Evolutionary conservation across 2,329 filamentous ascomycete genomes (phyloP), one percentile per base, ranked within the genome.

Genomic region (Trichophyton equinum): DNA sequence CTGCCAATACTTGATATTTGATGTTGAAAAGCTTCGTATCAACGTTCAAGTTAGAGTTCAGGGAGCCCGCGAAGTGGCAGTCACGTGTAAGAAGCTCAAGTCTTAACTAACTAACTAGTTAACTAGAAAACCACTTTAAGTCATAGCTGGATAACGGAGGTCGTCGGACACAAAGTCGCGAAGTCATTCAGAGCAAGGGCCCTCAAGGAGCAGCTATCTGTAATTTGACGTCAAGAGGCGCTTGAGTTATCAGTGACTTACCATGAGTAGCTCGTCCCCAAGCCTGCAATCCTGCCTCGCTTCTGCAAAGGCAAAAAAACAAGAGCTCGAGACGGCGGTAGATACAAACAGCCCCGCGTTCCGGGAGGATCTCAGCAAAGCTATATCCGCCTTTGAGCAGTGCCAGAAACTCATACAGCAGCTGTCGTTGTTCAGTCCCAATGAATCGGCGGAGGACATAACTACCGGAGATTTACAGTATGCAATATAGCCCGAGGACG

Each of bases 371-470:
- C 80, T 96, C 66, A 77, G 78, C 62, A 75, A 79, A 44, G 83
- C 88, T 46, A 83, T 95, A 67, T 75, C 81, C 64, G 81, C 84
- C 59, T 92, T 95, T 75, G 79, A 87, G 68, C 79, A 87, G 72
- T 91, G 88, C 72, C 79, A 87, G 62, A 78, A 82, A 62, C 82
- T 88, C 61, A 83, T 89, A 65, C 79, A 83, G 65, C 80, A 84
- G 62, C 79, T 94, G 27, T 86, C 88, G 0, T 79, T 99, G 59
- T 97, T 97, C 81, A 96, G 90, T 67, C 80, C 85, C 40, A 99
- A 99, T 74, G 94, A 99, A 74, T 82, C 83, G 0, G 75, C 92
- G 44, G 94, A 99, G 64, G 94, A 99, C 75, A 77, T 96, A 36
- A 79, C 88, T 13, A 95, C 92, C 1, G 80, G 82, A n/a, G 86